Conservation (phyloP, 371 early-diverging fungal species). For the Mucor lusitanicus region DNA sequence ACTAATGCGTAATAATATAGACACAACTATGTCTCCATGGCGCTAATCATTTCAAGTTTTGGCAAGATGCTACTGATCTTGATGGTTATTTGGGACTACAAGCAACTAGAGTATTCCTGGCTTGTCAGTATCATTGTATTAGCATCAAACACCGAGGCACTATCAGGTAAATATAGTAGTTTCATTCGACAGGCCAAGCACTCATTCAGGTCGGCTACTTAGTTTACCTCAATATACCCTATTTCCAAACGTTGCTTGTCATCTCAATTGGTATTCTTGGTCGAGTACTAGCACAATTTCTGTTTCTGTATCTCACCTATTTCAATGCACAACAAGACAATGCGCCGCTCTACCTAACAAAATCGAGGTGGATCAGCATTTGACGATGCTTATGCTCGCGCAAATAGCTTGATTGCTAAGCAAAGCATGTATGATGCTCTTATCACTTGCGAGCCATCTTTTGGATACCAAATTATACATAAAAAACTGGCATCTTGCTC, state of each 20-base stretch:
- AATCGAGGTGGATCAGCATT: constrained; percentile 20
- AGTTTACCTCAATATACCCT: constrained; percentile 60
- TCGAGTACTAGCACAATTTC: constrained; percentile 50
- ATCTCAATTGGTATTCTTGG: constrained; percentile 52
- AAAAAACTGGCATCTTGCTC: too few species aligned
- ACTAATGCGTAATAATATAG: constrained; percentile 18
- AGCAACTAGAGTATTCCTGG: constrained; percentile 82
- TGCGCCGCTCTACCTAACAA: background rate
- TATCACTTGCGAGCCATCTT: background rate
- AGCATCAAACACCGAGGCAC: constrained; percentile 84
- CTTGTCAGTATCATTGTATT: constrained; percentile 77
- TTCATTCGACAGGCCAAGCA: background rate
- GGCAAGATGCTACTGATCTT: constrained; percentile 87
- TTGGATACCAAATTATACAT: too few species aligned
- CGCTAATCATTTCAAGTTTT: constrained; percentile 86
- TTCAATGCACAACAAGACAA: constrained; percentile 2
- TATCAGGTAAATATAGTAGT: constrained; percentile 63
- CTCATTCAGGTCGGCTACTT: background rate
- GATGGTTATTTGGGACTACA: constrained; percentile 95
- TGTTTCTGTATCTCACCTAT: constrained; percentile 50
- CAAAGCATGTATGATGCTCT: too few species aligned
- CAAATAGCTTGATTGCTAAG: too few species aligned
- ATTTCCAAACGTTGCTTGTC: constrained; percentile 46
- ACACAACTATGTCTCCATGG: constrained; percentile 72
- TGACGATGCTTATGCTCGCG: background rate